Conservation (phyloP, 2,329 filamentous ascomycete genomes). For the Phaeosphaeriaceae sp. region DNA sequence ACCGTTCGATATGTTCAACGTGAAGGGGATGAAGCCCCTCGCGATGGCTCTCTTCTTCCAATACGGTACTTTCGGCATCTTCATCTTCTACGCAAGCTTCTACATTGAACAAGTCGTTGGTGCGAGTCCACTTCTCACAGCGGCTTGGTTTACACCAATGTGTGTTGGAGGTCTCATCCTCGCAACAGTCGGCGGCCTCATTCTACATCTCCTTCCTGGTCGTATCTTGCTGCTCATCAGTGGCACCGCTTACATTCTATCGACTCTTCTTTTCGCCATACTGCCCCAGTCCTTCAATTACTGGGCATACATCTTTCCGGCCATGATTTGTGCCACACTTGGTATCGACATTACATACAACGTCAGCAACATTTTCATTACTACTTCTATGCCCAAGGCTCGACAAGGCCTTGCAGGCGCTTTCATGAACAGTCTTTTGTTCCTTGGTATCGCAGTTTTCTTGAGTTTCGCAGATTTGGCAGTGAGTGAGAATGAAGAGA, state of each 20-base stretch:
- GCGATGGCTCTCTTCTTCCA: slow-evolving; percentile 53
- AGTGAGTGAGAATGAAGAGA: slow-evolving; percentile 40
- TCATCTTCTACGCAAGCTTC: slow-evolving; percentile 48
- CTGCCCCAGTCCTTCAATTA: slow-evolving; percentile 42
- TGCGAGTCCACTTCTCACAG: slow-evolving; percentile 38
- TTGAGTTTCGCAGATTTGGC: slow-evolving; percentile 46
- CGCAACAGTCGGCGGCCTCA: slow-evolving; percentile 40
- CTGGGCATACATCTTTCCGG: slow-evolving; percentile 48
- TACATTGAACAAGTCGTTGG: slow-evolving; percentile 43
- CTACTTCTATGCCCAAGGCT: slow-evolving; percentile 41
- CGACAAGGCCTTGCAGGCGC: slow-evolving; percentile 47
- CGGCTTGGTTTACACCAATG: slow-evolving; percentile 47
- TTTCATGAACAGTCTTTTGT: slow-evolving; percentile 45
- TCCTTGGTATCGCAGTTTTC: slow-evolving; percentile 47
- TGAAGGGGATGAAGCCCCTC: slow-evolving; percentile 67
- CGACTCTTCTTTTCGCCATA: slow-evolving; percentile 44
- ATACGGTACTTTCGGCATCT: slow-evolving; percentile 48
- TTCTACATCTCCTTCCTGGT: slow-evolving; percentile 45
- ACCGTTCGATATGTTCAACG: slow-evolving; percentile 72
- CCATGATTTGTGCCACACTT: slow-evolving; percentile 54
- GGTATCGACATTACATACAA: slow-evolving; percentile 49
- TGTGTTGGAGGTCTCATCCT: slow-evolving; percentile 45
- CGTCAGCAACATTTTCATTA: slow-evolving; percentile 48
- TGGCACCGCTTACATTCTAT: slow-evolving; percentile 39
- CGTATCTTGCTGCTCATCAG: slow-evolving; percentile 41